Base-by-base conservation (phyloP, 441 rosid species). In the Raphanus hybrid region DNA sequence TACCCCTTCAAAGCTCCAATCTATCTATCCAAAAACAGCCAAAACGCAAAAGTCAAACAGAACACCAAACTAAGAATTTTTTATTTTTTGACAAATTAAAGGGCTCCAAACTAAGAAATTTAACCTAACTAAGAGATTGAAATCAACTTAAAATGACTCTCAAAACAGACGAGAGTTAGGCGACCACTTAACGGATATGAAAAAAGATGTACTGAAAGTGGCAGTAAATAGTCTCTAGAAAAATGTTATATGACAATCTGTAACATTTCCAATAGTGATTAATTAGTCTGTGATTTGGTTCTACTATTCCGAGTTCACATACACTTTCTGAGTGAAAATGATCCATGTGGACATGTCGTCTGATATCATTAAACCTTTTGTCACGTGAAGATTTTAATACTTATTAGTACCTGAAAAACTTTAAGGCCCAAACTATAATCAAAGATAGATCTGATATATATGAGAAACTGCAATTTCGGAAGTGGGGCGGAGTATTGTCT, bases 31-130 rank as follows among this genome's bases (percentile, higher is more conserved):
- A 18, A 67, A 67, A 52, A 74, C 10, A 14, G 59, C 64, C 58
- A 26, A 16, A 69, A 12, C 43, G 6, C 50, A 18, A 54, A 70
- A 64, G 76, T 71, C 76, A 77, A 70, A 64, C 59, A 55, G 71
- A 64, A 64, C 66, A 77, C 67, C 76, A 57, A 64, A 64, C 75
- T 70, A 77, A 29, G 4, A 23, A 23, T 23, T 23, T 23, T 23
- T 23, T 23, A 23, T 23, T 23, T 23, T 23, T 23, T 23, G 26
- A 23, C 26, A 23, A 23, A 18, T 18, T 18, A 18, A 23, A 23
- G 26, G 26, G 26, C 26, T 23, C 26, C 26, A 23, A 23, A 23
- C 26, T 23, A 23, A 29, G 34, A 29, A 29, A 29, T 5, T 29
- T 29, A 29, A 29, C 34, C 34, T 29, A 29, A 29, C 5, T 29